Evolutionary conservation across 768 basidiomycete species (phyloP), one percentile per base, ranked within the genome.

Genomic region (Kwoniella newhampshirensis): DNA sequence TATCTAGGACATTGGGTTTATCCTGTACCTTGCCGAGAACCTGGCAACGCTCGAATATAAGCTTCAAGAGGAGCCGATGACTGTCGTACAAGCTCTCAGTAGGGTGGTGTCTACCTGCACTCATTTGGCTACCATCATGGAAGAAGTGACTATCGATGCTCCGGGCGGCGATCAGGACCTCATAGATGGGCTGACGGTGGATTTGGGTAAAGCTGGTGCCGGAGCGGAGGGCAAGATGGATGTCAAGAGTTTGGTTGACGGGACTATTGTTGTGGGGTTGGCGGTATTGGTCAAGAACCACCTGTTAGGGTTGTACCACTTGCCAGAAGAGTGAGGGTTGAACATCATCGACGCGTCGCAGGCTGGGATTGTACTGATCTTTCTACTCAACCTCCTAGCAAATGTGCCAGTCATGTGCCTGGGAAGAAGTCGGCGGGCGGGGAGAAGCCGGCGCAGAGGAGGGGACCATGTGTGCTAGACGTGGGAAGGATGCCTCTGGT

Each of bases 11-110:
- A 81, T 93, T 51, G 84, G 87, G 46, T 91, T 97, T 71, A 82
- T 82, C 3, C 86, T 92, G 52, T 99, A 91, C 78, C 88, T 97
- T 84, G 87, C 90, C 0, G 96, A 98, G 73, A 97, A 97, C 69
- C 87, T 98, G 56, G 82, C 92, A 0, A 80, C 87, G 0, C 84
- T 99, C 59, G 92, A 98, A 30, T 98, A 93, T 80, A 97, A 91
- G 79, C 89, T 90, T 0, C 86, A 88, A 66, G 96, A 99, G 75
- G 96, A 98, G 77, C 86, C 87, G 4, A 78, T 97, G 50, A 85
- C 87, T 4, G 86, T 97, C 21, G 83, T 96, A 70, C 88, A 87
- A 58, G 82, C 83, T 52, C 62, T 70, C 28, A 51, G 66, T 35
- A 51, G 28, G 15, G 47, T 68, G 18, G 48, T 70, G 13, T 66